Base-by-base conservation (phyloP, 1,139 yeast species). In the Pneumocystis wakefieldiae region DNA sequence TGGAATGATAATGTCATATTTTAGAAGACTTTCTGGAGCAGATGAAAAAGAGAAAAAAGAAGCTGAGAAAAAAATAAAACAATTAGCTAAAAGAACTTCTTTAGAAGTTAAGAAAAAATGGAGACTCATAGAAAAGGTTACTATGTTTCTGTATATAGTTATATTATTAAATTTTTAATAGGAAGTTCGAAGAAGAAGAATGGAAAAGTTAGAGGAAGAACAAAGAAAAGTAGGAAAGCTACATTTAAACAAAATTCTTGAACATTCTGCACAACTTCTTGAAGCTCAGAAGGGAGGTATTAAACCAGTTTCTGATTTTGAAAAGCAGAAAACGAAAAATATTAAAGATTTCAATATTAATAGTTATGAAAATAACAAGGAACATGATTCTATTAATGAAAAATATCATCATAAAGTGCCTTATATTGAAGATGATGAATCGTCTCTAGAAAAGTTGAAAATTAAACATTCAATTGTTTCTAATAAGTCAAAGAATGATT, bases 81-180 rank as follows among this genome's bases (percentile, higher is more conserved):
- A 81, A 64, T 75, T 91, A 42, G 95, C 97, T 38, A 82, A 90
- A 69, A 79, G 84, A 64, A 88, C 95, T 0, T 85, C 87, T 1
- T 85, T 83, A 68, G 91, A 92, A 48, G 96, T 92, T 10, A 85
- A 86, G 75, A 89, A 85, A 72, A 84, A 95, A 71, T 94, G 99
- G 99, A 77, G 79, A 36, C 80, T 91, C 64, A 98, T 97, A 1
- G 87, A 85, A 67, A 90, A 88, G 32, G 71, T 97, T 95, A 4
- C 0, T 85, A 82, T 70, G 78, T 78, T 62, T 76, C 28, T 57
- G 37, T 14, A 15, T 24, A 17, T 32, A 10, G 15, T 19, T 61
- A 17, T 17, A 32, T 37, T 6, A 19, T 28, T n/a, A 24, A 32
- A 48, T 48, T 48, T 24, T 24, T 41, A 48, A 24, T 24, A 48